Conservation (phyloP, 2,329 filamentous ascomycete species). For the Lachnellula cervina region DNA sequence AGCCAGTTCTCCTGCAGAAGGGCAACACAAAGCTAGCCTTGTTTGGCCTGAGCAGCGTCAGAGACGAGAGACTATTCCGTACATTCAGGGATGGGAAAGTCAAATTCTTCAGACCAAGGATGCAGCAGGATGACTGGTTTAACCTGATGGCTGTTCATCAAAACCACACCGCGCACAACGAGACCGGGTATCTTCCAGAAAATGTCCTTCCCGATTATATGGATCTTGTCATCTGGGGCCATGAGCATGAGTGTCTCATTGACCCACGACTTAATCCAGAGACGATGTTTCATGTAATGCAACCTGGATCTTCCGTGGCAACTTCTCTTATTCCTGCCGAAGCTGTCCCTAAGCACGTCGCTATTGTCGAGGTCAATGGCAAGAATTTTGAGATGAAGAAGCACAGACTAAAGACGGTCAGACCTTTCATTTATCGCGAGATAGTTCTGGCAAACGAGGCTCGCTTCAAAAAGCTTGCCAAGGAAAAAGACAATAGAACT, state of each 20-base stretch:
- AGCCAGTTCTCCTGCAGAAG: conserved; percentile 89
- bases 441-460: conserved; percentile 72
- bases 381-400: conserved; percentile 76
- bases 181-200: conserved; percentile 91
- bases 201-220: conserved; percentile 88
- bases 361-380: conserved; percentile 78
- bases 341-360: conserved; percentile 84
- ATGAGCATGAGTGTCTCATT: conserved; percentile 94
- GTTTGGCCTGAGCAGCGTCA: conserved; percentile 92
- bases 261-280: conserved; percentile 79
- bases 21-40: conserved; percentile 87
- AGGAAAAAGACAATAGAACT: conserved; percentile 75
- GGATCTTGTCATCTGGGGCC: conserved; percentile 91
- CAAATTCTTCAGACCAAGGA: conserved; percentile 81
- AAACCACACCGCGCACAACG: conserved; percentile 87
- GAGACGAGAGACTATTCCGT: conserved; percentile 89
- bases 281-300: conserved; percentile 92
- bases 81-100: conserved; percentile 92
- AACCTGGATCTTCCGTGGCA: conserved; percentile 92
- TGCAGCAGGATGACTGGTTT: conserved; percentile 87
- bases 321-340: conserved; percentile 89
- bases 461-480: conserved; percentile 71
- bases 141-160: conserved; percentile 94
- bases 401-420: conserved; percentile 78
- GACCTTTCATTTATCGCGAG: conserved; percentile 85